Base-by-base conservation (phyloP, 441 rosid species). In the Flueggea neowawraea region DNA sequence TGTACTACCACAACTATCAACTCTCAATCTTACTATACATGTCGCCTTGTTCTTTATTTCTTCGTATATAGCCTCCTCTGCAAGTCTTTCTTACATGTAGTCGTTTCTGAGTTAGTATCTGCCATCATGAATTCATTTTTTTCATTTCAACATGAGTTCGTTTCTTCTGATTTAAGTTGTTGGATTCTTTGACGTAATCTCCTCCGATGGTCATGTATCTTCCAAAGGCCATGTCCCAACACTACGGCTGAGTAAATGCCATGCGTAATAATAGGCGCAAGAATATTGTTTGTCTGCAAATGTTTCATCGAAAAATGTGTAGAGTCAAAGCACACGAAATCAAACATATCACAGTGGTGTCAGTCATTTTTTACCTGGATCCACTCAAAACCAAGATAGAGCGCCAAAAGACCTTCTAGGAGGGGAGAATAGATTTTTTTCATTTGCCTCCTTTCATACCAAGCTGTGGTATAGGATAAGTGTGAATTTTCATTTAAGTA, bases 401-500 rank as follows among this genome's bases (percentile, higher is more conserved):
- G 85, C 43, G 91, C 96, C 69, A 90, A 71, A 47, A 94, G 73
- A 17, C 98, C 96, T 84, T 94, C 96, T 6, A 94, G 83, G n/a
- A 94, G 90, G 7, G 97, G 98, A 41, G 98, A 90, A 85, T 90
- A 90, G 51, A 94, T 90, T 77, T 90, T 90, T 69, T 82, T 90
- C 98, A 94, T 90, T 61, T 94, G 96, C 80, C 93, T 84, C 77
- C 93, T 86, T 73, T 94, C 91, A 9, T 94, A 94, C 97, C 98
- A 90, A 6, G 96, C 98, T 90, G 79, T 74, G 67, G 16, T 16
- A 39, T 28, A n/a, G 6, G 1, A 45, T 50, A 16, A 32, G 14
- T 31, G 48, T 33, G 22, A 55, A 32, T 12, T 54, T 55, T 14
- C 12, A 47, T 43, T 6, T 43, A 1, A 43, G 12, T 43, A 6